Conservation (phyloP, 768 basidiomycete species). For the Chalciporus pseudorubinellus region DNA sequence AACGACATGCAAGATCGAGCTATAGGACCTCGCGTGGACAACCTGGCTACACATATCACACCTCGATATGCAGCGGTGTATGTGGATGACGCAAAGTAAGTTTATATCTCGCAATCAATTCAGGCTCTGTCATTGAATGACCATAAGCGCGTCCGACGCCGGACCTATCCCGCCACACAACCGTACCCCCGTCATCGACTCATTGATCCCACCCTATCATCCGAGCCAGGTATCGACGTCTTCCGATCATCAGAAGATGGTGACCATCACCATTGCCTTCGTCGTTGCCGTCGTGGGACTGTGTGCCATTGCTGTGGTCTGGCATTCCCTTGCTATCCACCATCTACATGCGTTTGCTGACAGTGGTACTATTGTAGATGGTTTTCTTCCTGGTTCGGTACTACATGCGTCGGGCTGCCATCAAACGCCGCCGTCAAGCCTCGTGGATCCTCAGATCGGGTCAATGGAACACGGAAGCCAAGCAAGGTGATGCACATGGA, state of each 20-base stretch:
- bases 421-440: conserved; percentile 24
- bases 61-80: background rate
- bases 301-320: conserved; percentile 10
- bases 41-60: background rate
- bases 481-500: conserved; percentile 7
- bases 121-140: background rate
- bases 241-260: conserved; percentile 1
- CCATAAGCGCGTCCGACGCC: background rate
- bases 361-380: background rate
- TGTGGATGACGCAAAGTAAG: conserved; percentile 6
- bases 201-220: conserved; percentile 6
- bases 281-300: conserved; percentile 1
- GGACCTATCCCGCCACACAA: background rate
- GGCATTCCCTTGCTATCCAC: background rate
- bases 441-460: conserved; percentile 24
- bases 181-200: conserved; percentile 13
- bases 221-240: background rate
- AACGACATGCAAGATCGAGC: background rate
- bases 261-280: background rate
- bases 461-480: conserved; percentile 21
- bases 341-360: background rate
- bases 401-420: conserved; percentile 12
- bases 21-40: background rate
- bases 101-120: background rate
- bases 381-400: conserved; percentile 15